These are phyloP conservation scores for Phytophthora macrochlamydospora DNA, from an alignment of 352 stramenopile genomes.

Conservation along the genomic window DNA sequence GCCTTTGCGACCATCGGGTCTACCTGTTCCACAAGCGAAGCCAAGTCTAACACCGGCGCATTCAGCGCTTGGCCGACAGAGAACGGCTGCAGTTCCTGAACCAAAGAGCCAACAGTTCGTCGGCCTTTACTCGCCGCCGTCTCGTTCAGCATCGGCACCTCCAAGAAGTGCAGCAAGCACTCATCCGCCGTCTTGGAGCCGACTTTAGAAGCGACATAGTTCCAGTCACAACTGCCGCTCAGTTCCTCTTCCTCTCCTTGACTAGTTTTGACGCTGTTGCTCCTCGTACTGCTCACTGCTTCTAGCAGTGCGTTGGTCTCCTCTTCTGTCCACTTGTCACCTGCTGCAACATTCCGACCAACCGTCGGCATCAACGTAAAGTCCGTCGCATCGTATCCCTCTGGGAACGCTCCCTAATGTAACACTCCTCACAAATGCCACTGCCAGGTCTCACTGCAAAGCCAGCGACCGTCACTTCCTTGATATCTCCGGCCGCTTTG, in stretches of 20 bases:
- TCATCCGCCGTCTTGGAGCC: constrained; percentile 74
- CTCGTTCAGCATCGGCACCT: constrained; percentile 63
- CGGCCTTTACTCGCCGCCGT: not conserved
- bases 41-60: constrained; percentile 58
- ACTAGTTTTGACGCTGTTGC: constrained; percentile 12
- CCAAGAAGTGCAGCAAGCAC: constrained; percentile 79
- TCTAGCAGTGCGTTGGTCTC: constrained; percentile 56
- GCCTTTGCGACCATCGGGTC: constrained; percentile 78
- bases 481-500: constrained; percentile 29
- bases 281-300: constrained; percentile 46
- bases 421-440: constrained; percentile 75
- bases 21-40: constrained; percentile 54
- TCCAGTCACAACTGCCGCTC: constrained; percentile 73
- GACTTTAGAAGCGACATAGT: constrained; percentile 71
- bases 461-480: constrained; percentile 46
- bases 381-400: constrained; percentile 62
- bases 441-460: constrained; percentile 63
- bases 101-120: constrained; percentile 2
- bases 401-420: constrained; percentile 66
- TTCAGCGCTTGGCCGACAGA: constrained; percentile 55
- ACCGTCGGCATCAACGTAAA: constrained; percentile 51
- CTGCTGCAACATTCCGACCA: constrained; percentile 5
- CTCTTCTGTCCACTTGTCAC: constrained; percentile 46
- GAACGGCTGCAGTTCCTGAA: constrained; percentile 43
- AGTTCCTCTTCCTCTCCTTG: constrained; percentile 20